Evolutionary conservation across 345 rosid genomes (phyloP).

Genomic region (Hibiscus trionum): DNA sequence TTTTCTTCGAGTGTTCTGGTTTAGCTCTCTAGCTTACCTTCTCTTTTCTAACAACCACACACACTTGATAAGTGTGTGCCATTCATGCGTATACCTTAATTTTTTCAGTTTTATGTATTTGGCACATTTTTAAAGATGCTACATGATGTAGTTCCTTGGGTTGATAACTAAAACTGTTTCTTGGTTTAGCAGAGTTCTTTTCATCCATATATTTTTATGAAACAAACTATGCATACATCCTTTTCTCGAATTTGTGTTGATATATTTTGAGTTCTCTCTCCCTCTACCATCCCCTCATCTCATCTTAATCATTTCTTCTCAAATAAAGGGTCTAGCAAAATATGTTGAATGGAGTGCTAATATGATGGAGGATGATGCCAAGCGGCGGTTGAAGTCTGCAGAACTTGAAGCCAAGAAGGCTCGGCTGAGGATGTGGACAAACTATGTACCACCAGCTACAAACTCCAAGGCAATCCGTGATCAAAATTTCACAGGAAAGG

Average conservation of each 20-base stretch:
- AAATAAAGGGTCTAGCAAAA: slow-evolving; percentile 79
- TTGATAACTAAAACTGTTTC: background rate
- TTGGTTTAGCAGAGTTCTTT: background rate
- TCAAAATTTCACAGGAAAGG: slow-evolving; percentile 11
- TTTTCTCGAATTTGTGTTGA: slow-evolving; percentile 11
- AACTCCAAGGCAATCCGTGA: slow-evolving; percentile 35
- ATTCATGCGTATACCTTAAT: background rate
- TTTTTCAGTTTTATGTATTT: background rate
- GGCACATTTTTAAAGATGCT: background rate
- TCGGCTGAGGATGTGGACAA: slow-evolving; percentile 77
- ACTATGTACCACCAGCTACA: slow-evolving; percentile 71
- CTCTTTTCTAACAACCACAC: background rate
- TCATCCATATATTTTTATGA: background rate
- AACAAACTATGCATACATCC: background rate
- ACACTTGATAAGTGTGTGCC: background rate
- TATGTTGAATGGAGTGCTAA: slow-evolving; percentile 98
- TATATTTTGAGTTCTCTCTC: background rate
- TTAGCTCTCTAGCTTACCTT: background rate
- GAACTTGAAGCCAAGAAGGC: slow-evolving; percentile 89
- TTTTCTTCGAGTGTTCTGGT: background rate
- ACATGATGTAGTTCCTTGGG: background rate
- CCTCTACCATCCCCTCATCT: background rate
- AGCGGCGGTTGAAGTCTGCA: slow-evolving; percentile 61
- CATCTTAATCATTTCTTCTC: background rate
- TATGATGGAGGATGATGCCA: slow-evolving; percentile 94